phyloP scores from a whole-genome alignment of 306 rosid species.

The Lathyrus tuberosus region DNA sequence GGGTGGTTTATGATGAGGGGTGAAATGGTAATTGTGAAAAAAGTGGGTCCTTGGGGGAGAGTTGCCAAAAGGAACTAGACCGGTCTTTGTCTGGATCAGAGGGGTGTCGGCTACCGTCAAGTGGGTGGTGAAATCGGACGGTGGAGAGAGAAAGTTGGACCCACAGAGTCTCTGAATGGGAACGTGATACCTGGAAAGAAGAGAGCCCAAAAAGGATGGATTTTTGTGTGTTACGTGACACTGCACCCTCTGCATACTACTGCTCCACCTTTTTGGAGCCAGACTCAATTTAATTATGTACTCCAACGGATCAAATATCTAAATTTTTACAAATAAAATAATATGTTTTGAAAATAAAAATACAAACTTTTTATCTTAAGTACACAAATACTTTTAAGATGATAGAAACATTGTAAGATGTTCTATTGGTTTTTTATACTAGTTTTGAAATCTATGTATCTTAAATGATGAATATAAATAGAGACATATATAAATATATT shows the following conservation, averaged over 20 bases:
- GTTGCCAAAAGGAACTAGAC: conserved; percentile 92
- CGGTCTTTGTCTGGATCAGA: conserved; percentile 72
- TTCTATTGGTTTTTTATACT: no score
- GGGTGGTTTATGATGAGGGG: neutral
- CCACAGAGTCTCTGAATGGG: conserved; percentile 24
- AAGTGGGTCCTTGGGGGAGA: conserved; percentile 42
- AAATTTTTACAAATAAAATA: no score
- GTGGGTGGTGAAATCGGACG: conserved; percentile 50
- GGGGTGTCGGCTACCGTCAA: conserved; percentile 48
- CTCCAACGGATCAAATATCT: no score
- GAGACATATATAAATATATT: no score
- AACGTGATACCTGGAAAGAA: conserved; percentile 45
- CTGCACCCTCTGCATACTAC: conserved; percentile 15
- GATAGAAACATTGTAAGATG: no score
- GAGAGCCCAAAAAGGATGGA: conserved; percentile 20
- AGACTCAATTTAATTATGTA: neutral
- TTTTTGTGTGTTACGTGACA: conserved; percentile 21
- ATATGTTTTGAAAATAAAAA: no score
- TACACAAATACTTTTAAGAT: no score
- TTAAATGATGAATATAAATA: no score
- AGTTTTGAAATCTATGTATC: no score
- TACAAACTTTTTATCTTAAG: no score
- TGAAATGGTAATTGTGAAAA: conserved; percentile 14
- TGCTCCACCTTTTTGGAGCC: conserved; percentile 24
- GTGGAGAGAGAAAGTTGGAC: conserved; percentile 3